Evolutionary conservation across 2,329 filamentous ascomycete species (phyloP), one percentile per base, ranked within the genome.

Genomic region (Chlorencoelia australis): DNA sequence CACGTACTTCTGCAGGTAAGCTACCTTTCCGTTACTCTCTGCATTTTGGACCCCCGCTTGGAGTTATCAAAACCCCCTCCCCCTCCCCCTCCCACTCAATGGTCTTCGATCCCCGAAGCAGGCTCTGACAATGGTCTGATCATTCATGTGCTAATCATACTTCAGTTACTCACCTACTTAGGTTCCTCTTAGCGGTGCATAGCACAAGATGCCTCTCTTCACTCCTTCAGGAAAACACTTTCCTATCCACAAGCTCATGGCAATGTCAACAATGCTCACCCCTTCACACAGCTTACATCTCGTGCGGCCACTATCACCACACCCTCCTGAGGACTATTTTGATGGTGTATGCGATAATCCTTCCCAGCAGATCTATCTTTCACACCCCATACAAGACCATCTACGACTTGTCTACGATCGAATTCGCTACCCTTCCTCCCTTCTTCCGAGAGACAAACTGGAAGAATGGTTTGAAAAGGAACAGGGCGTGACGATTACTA

Each of bases 361-460:
- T 5, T 13, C 31, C 3, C 46, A 49, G 16, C 50, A 51, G 7
- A 30, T 66, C 18, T 61, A 66, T 30, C 54, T 74, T 26, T 71
- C 62, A 37, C 61, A 65, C 26, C 58, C 62, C 17, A 66, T 75
- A 40, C 63, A 66, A 43, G 63, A 59, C 19, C 63, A 68, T 34
- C 54, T 78, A 15, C 56, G 62, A 35, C 57, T 56, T 27, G 52
- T 74, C 19, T 78, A 68, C 50, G 54, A 67, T 21, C 52, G 59
- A 0, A 43, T 73, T 21, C 60, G 67, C 11, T 54, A 59, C 2
- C 20, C 36, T 1, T 53, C 58, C 18, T 46, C 41, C 24, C 49
- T 42, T 2, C 46, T 70, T 7, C 51, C 60, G 4, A 53, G 56
- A 10, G 58, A 60, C 6, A 57, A 58, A 20, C 65, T 78, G 36